Conservation (phyloP, 768 basidiomycete genomes). For the Boletus patriciae region DNA sequence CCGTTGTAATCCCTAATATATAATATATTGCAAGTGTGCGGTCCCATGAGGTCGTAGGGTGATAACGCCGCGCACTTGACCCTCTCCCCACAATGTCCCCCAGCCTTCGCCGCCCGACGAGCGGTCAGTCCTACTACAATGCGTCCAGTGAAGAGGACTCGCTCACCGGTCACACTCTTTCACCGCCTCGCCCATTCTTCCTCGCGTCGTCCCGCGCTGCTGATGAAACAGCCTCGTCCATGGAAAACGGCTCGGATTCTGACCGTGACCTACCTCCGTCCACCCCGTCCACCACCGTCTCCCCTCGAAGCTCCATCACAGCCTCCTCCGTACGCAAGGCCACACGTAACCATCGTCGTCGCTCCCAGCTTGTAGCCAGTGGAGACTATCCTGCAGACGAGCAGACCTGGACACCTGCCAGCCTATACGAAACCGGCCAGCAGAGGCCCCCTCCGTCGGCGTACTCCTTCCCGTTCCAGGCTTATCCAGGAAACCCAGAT, state of each 20-base stretch:
- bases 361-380: constrained; percentile 26
- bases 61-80: constrained; percentile 4
- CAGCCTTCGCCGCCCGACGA: constrained; percentile 9
- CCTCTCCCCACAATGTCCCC: constrained; percentile 15
- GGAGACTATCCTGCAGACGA: constrained; percentile 17
- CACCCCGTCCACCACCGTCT: constrained; percentile 13
- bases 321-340: constrained; percentile 17
- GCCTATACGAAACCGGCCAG: constrained; percentile 8
- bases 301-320: constrained; percentile 17
- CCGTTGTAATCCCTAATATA: constrained; percentile 4
- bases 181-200: constrained; percentile 41
- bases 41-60: not conserved
- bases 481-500: constrained; percentile 66
- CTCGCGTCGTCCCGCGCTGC: constrained; percentile 21
- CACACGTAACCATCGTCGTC: constrained; percentile 24
- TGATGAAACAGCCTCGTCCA: constrained; percentile 24
- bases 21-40: constrained; percentile 1
- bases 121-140: constrained; percentile 12
- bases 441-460: constrained; percentile 41
- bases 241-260: constrained; percentile 33
- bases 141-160: constrained; percentile 33
- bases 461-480: constrained; percentile 54
- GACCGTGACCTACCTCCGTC: constrained; percentile 28
- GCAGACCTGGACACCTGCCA: constrained; percentile 15
- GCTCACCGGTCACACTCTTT: constrained; percentile 9